phyloP scores from a whole-genome alignment of 2,329 filamentous ascomycete species.

The Blastomyces parvus region DNA sequence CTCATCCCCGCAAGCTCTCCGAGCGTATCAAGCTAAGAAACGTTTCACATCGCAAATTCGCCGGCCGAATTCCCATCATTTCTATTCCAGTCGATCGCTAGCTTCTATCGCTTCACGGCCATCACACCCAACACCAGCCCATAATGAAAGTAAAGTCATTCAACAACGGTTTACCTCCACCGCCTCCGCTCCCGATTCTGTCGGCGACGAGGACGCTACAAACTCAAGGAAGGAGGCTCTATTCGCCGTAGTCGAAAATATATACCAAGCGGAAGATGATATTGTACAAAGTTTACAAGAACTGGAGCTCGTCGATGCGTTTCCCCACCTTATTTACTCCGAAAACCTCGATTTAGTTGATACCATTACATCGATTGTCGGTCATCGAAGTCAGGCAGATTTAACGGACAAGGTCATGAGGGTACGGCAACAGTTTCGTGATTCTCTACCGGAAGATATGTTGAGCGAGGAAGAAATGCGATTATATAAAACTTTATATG shows the following conservation, averaged over 20 bases:
- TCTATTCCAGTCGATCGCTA: background rate
- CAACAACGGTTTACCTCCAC: constrained; percentile 10
- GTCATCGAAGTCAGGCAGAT: constrained; percentile 25
- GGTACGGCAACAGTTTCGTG: constrained; percentile 65
- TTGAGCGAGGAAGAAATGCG: constrained; percentile 60
- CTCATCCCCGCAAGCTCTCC: constrained; percentile 18
- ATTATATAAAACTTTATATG: constrained; percentile 74
- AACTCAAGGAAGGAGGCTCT: constrained; percentile 25
- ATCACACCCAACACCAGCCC: background rate
- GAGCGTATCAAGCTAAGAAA: constrained; percentile 18
- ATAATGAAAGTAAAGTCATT: constrained; percentile 2
- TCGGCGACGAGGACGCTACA: constrained; percentile 10
- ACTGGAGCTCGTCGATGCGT: constrained; percentile 24
- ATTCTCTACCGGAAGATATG: constrained; percentile 62
- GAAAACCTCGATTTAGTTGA: constrained; percentile 23
- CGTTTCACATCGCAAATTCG: constrained; percentile 16
- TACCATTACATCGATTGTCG: constrained; percentile 23
- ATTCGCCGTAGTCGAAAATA: constrained; percentile 30
- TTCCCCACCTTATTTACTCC: constrained; percentile 19
- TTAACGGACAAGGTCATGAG: constrained; percentile 48
- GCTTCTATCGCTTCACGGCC: background rate
- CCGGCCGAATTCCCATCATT: constrained; percentile 5
- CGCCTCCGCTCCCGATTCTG: constrained; percentile 3
- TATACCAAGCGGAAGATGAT: constrained; percentile 28
- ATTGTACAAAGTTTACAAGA: constrained; percentile 29